These are phyloP conservation scores for Cytospora chrysosperma DNA, from an alignment of 2,329 filamentous ascomycete species.

Conservation along the genomic window DNA sequence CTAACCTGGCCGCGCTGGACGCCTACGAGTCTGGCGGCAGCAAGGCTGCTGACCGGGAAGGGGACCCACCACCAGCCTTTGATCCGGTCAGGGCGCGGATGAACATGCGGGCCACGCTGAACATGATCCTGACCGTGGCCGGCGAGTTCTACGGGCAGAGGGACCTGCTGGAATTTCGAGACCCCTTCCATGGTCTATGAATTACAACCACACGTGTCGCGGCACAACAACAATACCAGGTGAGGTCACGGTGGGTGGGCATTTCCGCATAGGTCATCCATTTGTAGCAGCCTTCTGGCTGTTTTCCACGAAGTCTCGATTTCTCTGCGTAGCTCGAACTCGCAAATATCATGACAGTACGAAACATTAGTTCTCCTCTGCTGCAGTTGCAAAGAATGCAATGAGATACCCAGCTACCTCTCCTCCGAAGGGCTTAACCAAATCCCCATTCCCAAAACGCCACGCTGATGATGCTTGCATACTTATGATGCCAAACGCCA, in stretches of 20 bases:
- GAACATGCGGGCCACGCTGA: slow-evolving; percentile 70
- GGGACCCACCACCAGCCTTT: slow-evolving; percentile 29
- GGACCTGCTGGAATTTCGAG: slow-evolving; percentile 76
- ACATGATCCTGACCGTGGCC: slow-evolving; percentile 87
- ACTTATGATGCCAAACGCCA: slow-evolving; percentile 11
- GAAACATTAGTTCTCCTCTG: neutral
- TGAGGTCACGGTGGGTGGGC: slow-evolving; percentile 15
- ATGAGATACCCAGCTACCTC: neutral
- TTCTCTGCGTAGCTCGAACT: slow-evolving; percentile 4
- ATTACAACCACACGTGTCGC: neutral
- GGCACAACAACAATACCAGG: neutral
- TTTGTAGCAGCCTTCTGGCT: neutral
- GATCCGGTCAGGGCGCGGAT: slow-evolving; percentile 39
- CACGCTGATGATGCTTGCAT: slow-evolving; percentile 19
- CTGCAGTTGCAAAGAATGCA: neutral
- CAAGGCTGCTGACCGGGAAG: slow-evolving; percentile 27
- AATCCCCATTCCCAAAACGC: slow-evolving; percentile 6
- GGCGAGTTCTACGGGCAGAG: slow-evolving; percentile 89
- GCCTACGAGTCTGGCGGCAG: slow-evolving; percentile 15
- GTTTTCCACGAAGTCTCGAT: neutral
- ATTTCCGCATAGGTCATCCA: neutral
- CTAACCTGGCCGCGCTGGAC: slow-evolving; percentile 38
- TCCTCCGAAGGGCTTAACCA: neutral
- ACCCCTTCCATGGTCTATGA: slow-evolving; percentile 54
- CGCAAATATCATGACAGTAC: neutral